phyloP scores from a whole-genome alignment of 495 filamentous ascomycete genomes.

The Podospora australis region DNA sequence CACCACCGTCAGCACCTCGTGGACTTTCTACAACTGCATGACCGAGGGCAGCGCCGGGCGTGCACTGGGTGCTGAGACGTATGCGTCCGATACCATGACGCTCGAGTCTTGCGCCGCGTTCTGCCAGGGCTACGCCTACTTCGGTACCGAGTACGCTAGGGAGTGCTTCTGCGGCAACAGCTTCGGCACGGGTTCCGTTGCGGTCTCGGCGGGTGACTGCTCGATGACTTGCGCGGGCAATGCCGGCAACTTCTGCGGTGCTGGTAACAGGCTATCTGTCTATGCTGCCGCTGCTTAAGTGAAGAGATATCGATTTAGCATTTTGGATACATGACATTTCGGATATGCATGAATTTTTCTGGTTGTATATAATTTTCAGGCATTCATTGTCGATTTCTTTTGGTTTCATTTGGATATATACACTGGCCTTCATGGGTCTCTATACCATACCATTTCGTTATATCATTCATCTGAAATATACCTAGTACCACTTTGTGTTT shows the following conservation, averaged over 20 bases:
- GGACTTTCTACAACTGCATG: conserved; percentile 31
- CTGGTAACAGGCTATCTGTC: conserved; percentile 28
- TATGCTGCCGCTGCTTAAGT: conserved; percentile 5
- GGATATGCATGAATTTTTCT: too few relatives aligned
- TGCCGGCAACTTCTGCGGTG: conserved; percentile 32
- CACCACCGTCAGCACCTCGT: conserved; percentile 20
- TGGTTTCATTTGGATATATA: too few relatives aligned
- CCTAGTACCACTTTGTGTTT: too few relatives aligned
- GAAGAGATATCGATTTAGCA: background rate
- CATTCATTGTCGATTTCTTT: too few relatives aligned
- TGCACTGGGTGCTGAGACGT: conserved; percentile 16
- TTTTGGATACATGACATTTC: too few relatives aligned
- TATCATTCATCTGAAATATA: too few relatives aligned
- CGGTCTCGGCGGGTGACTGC: conserved; percentile 26
- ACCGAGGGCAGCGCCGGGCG: conserved; percentile 28
- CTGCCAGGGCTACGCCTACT: conserved; percentile 30
- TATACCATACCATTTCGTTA: too few relatives aligned
- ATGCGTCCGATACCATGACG: conserved; percentile 26
- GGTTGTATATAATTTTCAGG: too few relatives aligned
- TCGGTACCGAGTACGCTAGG: conserved; percentile 32
- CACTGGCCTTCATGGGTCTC: too few relatives aligned
- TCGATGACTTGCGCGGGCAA: conserved; percentile 35
- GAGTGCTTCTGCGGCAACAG: conserved; percentile 37
- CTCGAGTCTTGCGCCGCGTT: conserved; percentile 31
- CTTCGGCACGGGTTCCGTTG: conserved; percentile 23